Evolutionary conservation across 345 rosid genomes (phyloP).

Genomic region (Salix caprea): DNA sequence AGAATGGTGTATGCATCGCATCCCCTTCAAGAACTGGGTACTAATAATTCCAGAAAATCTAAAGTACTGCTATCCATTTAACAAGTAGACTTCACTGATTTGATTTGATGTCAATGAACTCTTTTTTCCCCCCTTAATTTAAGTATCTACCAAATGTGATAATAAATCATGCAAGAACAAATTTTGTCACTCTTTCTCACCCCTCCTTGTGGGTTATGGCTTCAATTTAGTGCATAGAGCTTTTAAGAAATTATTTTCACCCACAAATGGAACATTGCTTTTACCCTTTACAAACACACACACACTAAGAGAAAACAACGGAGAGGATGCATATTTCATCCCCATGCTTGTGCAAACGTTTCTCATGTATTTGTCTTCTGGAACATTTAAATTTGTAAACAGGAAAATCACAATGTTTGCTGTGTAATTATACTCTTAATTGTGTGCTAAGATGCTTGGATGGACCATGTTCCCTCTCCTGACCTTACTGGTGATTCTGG

Average conservation of each 20-base stretch:
- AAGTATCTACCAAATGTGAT: background rate
- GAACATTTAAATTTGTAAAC: background rate
- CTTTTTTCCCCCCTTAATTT: background rate
- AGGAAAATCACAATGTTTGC: background rate
- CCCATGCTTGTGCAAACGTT: too few relatives aligned
- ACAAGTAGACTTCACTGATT: too few relatives aligned
- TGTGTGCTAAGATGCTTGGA: background rate
- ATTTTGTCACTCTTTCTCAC: background rate
- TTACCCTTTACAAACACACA: background rate
- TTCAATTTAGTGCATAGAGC: background rate
- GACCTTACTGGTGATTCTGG: conserved; percentile 8
- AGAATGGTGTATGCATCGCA: background rate
- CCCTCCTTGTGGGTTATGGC: background rate
- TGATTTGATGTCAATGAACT: background rate
- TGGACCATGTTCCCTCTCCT: background rate
- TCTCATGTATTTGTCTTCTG: too few relatives aligned
- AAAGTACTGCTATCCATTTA: too few relatives aligned
- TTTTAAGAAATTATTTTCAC: background rate
- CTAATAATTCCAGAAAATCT: background rate
- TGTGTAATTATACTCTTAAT: background rate
- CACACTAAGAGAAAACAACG: background rate
- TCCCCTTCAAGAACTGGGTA: background rate
- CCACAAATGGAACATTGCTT: too few relatives aligned
- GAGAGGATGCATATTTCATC: background rate
- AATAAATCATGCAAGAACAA: background rate